Evolutionary conservation across 1,139 yeast species (phyloP), one percentile per base, ranked within the genome.

Genomic region (Geotrichum fermentans): DNA sequence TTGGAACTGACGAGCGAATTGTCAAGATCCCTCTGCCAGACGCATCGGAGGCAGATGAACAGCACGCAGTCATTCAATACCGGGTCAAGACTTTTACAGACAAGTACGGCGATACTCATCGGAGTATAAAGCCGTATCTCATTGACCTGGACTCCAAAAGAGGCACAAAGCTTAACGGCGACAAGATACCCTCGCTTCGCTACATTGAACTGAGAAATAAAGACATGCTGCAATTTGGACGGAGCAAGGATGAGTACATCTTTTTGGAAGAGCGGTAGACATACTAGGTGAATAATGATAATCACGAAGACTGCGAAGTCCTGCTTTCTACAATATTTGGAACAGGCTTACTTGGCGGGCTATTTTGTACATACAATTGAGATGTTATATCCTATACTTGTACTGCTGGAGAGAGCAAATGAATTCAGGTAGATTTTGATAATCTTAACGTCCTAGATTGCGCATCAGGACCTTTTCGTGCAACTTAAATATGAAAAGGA

Each of bases 51-150:
- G 46, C 47, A 2, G 53, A 47, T 13, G 44, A 73, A 49, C 77
- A 75, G 56, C 84, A 79, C 55, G 80, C 82, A 8, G 83, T 72
- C 0, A 64, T 80, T 10, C 84, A 79, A 55, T 78, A 74, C 54
- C 61, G 77, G 22, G 46, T 50, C 14, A 58, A 57, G 17, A 38
- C 47, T 16, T 55, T 51, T 1, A 55, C 59, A 14, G 56, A 58
- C 21, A 51, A 55, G 36, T 60, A 56, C n/a, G 59, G 61, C 28
- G 61, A 54, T 18, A 45, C 45, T 11, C 47, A 45, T 3, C 50
- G 47, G 4, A 33, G 51, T 18, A 56, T 67, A 11, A 61, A 60
- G 32, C 73, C 78, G 2, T 79, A 76, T 53, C 47, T 80, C 5
- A 72, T 79, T 33, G 84, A 79, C 56, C 61, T 80, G 24, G 75